A percentile compares a stretch with the other conserved stretches of the same genome.
These are phyloP conservation scores for Solanum clarkiae DNA, from an alignment of 257 asterid species.

Conservation along the genomic window DNA sequence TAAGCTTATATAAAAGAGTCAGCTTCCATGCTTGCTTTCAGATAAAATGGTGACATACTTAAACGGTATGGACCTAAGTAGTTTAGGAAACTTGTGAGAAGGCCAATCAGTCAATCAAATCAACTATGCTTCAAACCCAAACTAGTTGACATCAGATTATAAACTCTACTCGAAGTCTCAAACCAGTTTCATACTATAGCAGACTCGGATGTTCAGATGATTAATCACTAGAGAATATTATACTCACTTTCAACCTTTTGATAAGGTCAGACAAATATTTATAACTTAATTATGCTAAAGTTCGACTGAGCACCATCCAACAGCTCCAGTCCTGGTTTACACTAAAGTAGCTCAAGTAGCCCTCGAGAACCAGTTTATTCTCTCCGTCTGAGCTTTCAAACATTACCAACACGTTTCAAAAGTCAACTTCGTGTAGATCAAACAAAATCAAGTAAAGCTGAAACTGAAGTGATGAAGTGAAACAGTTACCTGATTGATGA, in stretches of 20 bases:
- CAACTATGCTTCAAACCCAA: neutral
- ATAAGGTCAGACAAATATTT: neutral
- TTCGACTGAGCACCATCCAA: neutral
- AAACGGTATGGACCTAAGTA: neutral
- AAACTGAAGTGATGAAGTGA: neutral
- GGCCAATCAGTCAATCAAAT: neutral
- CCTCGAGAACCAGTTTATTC: neutral
- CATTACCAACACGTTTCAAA: neutral
- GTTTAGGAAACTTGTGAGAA: neutral
- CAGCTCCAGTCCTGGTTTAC: neutral
- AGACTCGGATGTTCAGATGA: neutral
- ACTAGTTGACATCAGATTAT: neutral
- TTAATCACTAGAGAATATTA: neutral
- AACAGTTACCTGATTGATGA: constrained; percentile 32
- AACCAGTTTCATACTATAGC: neutral
- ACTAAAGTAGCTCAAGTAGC: neutral
- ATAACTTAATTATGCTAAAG: neutral
- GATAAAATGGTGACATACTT: neutral
- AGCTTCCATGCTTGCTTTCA: neutral
- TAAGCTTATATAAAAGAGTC: neutral
- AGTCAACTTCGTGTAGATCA: neutral
- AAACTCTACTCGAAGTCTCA: neutral
- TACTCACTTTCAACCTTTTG: neutral
- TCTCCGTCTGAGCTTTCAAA: neutral
- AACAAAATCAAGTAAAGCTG: neutral